phyloP scores from a whole-genome alignment of 805 yeast genomes.

The Candida parachauliodes region DNA sequence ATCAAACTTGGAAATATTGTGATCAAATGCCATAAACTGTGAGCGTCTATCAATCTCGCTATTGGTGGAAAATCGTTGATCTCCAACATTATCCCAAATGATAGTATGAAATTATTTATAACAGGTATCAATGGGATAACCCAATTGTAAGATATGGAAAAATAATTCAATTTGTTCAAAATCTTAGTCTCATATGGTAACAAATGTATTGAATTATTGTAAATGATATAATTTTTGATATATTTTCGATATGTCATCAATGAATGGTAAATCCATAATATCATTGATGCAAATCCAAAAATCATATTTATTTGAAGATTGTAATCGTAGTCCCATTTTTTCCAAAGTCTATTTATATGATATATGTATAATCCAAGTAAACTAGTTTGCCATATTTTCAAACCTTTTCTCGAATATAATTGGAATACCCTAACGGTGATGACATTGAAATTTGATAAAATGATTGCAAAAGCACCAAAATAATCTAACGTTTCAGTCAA shows the following conservation, averaged over 20 bases:
- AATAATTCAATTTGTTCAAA: constrained; percentile 26
- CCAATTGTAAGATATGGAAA: constrained; percentile 23
- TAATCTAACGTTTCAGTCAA: constrained; percentile 40
- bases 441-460: constrained; percentile 33
- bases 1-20: constrained; percentile 78
- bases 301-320: constrained; percentile 29
- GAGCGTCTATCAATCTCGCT: constrained; percentile 60
- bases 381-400: constrained; percentile 9
- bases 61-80: constrained; percentile 34
- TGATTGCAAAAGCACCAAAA: constrained; percentile 38
- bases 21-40: constrained; percentile 88
- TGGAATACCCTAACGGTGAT: constrained; percentile 28
- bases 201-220: constrained; percentile 34
- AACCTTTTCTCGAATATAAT: constrained; percentile 14
- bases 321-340: constrained; percentile 38
- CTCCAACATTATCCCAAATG: constrained; percentile 31
- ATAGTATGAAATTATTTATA: constrained; percentile 28
- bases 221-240: constrained; percentile 15
- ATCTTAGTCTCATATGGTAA: constrained; percentile 38
- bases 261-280: constrained; percentile 35
- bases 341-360: constrained; percentile 27
- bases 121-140: constrained; percentile 35
- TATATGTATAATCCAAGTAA: constrained; percentile 17
- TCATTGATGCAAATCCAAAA: constrained; percentile 27
- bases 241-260: constrained; percentile 16